Conservation (phyloP, 805 yeast species). For the Schwanniomyces sp. region DNA sequence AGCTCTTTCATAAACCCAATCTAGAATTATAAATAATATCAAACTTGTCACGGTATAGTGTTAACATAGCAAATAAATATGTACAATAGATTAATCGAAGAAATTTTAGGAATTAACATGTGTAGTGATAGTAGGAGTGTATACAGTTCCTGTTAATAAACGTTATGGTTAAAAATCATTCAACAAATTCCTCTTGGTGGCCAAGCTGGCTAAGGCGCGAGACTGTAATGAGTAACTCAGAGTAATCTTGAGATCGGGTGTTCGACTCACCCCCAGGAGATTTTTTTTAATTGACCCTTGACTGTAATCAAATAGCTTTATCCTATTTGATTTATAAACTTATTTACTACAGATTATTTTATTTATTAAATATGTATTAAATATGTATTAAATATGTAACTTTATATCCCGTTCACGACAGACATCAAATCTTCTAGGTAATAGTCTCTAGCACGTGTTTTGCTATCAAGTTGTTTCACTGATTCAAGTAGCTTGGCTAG, state of each 20-base stretch:
- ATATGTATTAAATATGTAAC: too few species aligned
- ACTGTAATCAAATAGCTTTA: too few species aligned
- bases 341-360: background rate
- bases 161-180: too few species aligned
- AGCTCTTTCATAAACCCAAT: constrained; percentile 2
- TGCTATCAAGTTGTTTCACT: constrained; percentile 22
- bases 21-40: background rate
- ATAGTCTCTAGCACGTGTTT: constrained; percentile 21
- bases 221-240: constrained; percentile 41
- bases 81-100: background rate
- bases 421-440: constrained; percentile 33
- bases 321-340: too few species aligned
- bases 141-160: too few species aligned
- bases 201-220: constrained; percentile 53
- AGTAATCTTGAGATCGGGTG: constrained; percentile 51
- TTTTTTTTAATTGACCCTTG: too few species aligned
- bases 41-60: too few species aligned
- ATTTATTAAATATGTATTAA: too few species aligned
- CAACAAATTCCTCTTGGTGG: constrained; percentile 37
- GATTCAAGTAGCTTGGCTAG: constrained; percentile 54
- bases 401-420: background rate
- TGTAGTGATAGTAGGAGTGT: too few species aligned
- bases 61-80: too few species aligned
- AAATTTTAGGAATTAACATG: too few species aligned
- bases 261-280: constrained; percentile 53